Conservation (phyloP, 441 rosid genomes). For the Populus hybrid region DNA sequence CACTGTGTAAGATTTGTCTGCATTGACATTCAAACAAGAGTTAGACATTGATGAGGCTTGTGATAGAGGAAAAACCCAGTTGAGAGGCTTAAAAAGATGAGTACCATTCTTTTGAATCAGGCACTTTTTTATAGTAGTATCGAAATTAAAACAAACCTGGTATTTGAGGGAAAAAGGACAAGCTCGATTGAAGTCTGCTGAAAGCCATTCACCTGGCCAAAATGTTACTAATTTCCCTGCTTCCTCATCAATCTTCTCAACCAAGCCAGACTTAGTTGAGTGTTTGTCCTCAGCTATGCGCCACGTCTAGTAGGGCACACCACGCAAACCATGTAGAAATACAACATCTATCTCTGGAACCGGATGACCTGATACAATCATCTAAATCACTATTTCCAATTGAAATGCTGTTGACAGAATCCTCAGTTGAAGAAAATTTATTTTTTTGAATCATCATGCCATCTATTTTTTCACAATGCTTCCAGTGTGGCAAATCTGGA, state of each 20-base stretch:
- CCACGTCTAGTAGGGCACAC: slow-evolving; percentile 96
- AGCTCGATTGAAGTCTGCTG: slow-evolving; percentile 79
- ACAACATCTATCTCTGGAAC: slow-evolving; percentile 41
- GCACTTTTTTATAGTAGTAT: slow-evolving; percentile 4
- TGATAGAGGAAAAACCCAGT: not conserved
- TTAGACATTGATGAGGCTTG: slow-evolving; percentile 16
- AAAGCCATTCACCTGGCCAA: slow-evolving; percentile 99
- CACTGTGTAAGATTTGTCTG: slow-evolving; percentile 94
- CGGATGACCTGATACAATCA: slow-evolving; percentile 28
- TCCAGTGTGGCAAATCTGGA: slow-evolving; percentile 89
- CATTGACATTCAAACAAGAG: slow-evolving; percentile 27
- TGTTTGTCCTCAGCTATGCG: slow-evolving; percentile 82
- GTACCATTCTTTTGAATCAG: slow-evolving; percentile 4
- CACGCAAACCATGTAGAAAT: slow-evolving; percentile 92
- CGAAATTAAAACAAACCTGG: slow-evolving; percentile 61
- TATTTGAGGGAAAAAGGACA: slow-evolving; percentile 85
- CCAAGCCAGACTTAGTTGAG: slow-evolving; percentile 92
- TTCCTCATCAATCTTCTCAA: slow-evolving; percentile 97
- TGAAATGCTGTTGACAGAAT: slow-evolving; percentile 26
- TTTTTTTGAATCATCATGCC: slow-evolving; percentile 25
- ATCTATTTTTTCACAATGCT: slow-evolving; percentile 44
- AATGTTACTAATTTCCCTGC: slow-evolving; percentile 95
- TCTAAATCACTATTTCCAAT: slow-evolving; percentile 27
- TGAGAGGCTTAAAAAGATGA: slow-evolving; percentile 12
- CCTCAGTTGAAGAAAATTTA: slow-evolving; percentile 30